Base-by-base conservation (phyloP, 2,329 filamentous ascomycete genomes). In the Diaporthe ampelina region DNA sequence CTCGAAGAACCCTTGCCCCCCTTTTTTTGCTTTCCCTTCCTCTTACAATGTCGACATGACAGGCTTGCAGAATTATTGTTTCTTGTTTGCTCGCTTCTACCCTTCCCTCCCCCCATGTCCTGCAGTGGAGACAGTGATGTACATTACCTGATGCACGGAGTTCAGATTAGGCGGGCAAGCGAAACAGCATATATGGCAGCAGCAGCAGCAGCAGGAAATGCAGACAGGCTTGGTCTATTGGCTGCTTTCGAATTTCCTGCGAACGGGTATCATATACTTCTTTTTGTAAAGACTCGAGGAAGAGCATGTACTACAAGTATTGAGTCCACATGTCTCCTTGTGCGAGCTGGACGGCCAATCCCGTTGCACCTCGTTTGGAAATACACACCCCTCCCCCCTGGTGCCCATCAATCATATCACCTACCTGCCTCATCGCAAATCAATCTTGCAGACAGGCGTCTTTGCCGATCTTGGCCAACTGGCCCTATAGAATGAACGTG, bases 381-480 rank as follows among this genome's bases (percentile, higher is more conserved):
- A 21, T 9, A 19, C 32, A 37, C 48, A 26, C 48, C 63, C 48
- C 32, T 11, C 59, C 26, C 40, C 59, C 43, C 17, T 19, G 59
- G 32, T 21, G 32, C 35, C 45, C 8, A 50, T 50, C 45, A 50
- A 52, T 68, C 40, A 48, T 29, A 63, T 45, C 59, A 54, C 48
- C n/a, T 21, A 50, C 45, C 63, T 68, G 48, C 63, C 48, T 68
- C 37, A 68, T 68, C 63, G 63, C 32, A 68, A 54, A 52, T 68
- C 63, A 68, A 68, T 68, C 63, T 54, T 68, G 63, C 63, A 68
- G 63, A 68, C 48, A 68, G 63, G 19, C 63, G 63, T 68, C 63
- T 68, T 26, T 40, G 63, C 32, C 63, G 63, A 68, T 68, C 63
- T 68, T 68, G 48, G 63, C 26, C 48, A 68, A 54, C 63, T 68